These are phyloP conservation scores for Penicillium janthinellum DNA, from an alignment of 2,329 filamentous ascomycete species.

Conservation along the genomic window DNA sequence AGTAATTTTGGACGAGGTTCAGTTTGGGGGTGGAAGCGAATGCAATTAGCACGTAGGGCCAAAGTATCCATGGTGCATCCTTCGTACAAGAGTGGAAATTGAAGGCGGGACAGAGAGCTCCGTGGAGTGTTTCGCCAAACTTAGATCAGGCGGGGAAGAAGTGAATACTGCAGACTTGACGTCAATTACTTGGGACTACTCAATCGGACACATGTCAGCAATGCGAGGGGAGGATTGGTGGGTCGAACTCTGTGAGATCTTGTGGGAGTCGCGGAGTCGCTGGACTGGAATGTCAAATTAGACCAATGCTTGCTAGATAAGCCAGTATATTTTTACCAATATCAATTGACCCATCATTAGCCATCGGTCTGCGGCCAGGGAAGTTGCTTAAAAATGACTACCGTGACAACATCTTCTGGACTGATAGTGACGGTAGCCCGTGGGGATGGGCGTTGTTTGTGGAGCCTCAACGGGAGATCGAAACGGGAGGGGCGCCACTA, in stretches of 20 bases:
- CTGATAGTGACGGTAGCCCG: background rate
- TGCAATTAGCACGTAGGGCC: background rate
- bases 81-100: background rate
- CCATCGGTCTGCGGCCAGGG: too few species aligned
- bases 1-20: background rate
- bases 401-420: background rate
- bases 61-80: background rate
- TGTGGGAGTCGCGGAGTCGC: background rate
- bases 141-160: background rate
- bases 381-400: background rate
- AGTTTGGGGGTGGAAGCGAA: background rate
- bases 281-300: background rate
- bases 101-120: background rate
- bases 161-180: background rate
- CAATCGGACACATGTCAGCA: background rate
- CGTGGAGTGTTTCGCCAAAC: background rate
- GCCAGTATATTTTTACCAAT: too few species aligned
- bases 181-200: background rate
- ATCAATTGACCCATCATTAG: too few species aligned
- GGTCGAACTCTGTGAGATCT: background rate
- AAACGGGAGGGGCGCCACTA: background rate
- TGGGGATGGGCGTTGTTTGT: background rate
- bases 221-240: background rate
- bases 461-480: background rate
- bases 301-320: background rate